A percentile compares a stretch with the other conserved stretches of the same genome.
Conservation (phyloP, 1,284 basidiomycete genomes). For the Boletus smithii region DNA sequence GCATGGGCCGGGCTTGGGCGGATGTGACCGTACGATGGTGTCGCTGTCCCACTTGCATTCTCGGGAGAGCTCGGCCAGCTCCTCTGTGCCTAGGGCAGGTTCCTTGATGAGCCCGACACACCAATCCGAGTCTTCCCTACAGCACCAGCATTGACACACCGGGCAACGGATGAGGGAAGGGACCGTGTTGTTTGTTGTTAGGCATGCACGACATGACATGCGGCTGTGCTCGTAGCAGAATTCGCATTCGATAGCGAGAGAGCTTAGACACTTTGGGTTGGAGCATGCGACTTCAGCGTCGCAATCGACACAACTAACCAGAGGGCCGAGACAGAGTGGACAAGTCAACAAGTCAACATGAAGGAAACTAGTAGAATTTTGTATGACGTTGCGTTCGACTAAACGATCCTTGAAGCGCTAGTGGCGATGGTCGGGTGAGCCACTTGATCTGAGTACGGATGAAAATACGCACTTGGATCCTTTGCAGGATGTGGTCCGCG, state of each 20-base stretch:
- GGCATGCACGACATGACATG: slow-evolving; percentile 14
- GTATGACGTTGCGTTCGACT: slow-evolving; percentile 1
- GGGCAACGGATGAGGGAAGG: slow-evolving; percentile 13
- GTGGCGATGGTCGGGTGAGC: not conserved
- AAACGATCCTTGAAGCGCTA: slow-evolving; percentile 19
- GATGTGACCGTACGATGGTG: slow-evolving; percentile 16
- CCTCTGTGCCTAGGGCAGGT: slow-evolving; percentile 11
- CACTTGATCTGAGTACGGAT: not conserved
- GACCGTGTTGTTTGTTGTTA: slow-evolving; percentile 1
- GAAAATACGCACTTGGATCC: slow-evolving; percentile 4
- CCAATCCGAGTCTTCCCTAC: slow-evolving; percentile 17
- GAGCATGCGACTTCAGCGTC: slow-evolving; percentile 12
- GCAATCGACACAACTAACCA: slow-evolving; percentile 17
- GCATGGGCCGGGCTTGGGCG: slow-evolving; percentile 15
- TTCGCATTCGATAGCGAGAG: not conserved
- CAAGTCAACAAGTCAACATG: slow-evolving; percentile 23
- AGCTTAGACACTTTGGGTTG: not conserved
- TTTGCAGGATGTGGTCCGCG: slow-evolving; percentile 9
- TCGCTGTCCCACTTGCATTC: slow-evolving; percentile 8
- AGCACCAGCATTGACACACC: slow-evolving; percentile 12
- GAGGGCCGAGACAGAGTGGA: slow-evolving; percentile 7
- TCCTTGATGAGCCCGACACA: slow-evolving; percentile 15
- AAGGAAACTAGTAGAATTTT: slow-evolving; percentile 8
- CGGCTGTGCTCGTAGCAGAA: slow-evolving; percentile 8
- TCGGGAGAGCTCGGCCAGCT: slow-evolving; percentile 4